Evolutionary conservation across 148 eudicot species (phyloP).

Genomic region (Vaccinium myrtillus): DNA sequence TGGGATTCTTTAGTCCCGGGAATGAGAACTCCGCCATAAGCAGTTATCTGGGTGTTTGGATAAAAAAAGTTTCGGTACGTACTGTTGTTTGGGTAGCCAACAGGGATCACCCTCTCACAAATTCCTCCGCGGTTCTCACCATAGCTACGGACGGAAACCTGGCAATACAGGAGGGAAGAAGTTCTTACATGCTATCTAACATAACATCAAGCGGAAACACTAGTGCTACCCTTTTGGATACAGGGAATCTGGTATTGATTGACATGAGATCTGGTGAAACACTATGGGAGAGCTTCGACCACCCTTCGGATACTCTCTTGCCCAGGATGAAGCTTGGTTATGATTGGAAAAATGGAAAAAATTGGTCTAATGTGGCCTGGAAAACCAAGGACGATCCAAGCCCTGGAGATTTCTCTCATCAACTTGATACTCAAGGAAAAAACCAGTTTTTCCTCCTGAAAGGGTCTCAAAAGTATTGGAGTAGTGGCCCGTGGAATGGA

Average conservation of each 20-base stretch:
- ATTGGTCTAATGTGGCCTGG: neutral
- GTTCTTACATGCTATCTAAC: neutral
- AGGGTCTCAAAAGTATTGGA: neutral
- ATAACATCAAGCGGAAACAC: conserved; percentile 12
- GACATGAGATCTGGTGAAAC: neutral
- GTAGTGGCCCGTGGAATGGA: conserved; percentile 11
- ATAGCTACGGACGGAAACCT: conserved; percentile 18
- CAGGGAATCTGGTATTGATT: neutral
- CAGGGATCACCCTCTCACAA: conserved; percentile 22
- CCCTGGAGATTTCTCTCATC: conserved; percentile 12
- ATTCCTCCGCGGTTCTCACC: conserved; percentile 12
- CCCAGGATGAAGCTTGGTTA: neutral
- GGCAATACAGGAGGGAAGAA: neutral
- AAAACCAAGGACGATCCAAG: conserved; percentile 19
- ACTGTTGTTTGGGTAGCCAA: conserved; percentile 12
- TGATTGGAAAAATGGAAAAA: neutral
- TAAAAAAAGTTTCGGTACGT: too few relatives aligned
- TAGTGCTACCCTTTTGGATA: neutral
- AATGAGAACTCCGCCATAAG: conserved; percentile 7
- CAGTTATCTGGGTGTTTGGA: conserved; percentile 12
- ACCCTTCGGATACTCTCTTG: neutral
- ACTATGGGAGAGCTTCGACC: neutral
- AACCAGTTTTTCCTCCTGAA: neutral
- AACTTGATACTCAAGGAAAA: neutral
- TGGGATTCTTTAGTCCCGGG: neutral